Evolutionary conservation across 176 grass and related monocot genomes (phyloP).

Genomic region (Calamus simplicifolius): DNA sequence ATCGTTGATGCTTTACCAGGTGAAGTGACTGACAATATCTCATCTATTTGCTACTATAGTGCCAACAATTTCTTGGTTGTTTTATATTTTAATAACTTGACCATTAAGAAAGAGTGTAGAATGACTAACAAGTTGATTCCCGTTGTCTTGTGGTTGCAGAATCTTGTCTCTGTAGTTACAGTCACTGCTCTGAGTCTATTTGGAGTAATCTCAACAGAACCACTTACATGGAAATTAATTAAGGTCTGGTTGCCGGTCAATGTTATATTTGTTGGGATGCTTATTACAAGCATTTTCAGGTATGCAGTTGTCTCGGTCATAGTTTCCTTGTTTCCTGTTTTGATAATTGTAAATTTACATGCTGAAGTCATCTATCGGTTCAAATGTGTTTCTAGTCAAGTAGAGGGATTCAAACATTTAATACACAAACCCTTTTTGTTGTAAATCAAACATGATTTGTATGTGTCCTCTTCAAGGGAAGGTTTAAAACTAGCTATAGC

Average conservation of each 20-base stretch:
- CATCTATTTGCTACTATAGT: conserved; percentile 11
- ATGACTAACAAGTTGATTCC: conserved; percentile 9
- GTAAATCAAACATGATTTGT: too few species aligned
- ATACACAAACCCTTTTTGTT: too few species aligned
- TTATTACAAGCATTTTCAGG: conserved; percentile 98
- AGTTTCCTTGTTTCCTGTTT: too few species aligned
- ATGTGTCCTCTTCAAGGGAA: too few species aligned
- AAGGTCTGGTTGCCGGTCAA: conserved; percentile 94
- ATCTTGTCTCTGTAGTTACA: conserved; percentile 70
- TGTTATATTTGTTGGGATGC: conserved; percentile 93
- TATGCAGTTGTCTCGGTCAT: conserved; percentile 11
- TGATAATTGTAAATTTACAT: too few species aligned
- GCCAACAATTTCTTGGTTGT: conserved; percentile 15
- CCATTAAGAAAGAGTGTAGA: too few species aligned
- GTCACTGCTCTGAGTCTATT: conserved; percentile 59
- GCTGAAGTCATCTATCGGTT: too few species aligned
- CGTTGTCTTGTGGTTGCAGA: conserved; percentile 51
- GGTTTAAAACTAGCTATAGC: too few species aligned
- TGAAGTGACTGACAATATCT: conserved; percentile 8
- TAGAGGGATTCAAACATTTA: too few species aligned
- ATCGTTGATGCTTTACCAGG: conserved; percentile 96
- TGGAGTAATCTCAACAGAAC: conserved; percentile 66
- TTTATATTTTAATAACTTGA: background rate
- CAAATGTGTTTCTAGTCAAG: too few species aligned
- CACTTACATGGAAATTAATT: conserved; percentile 76